Percentiles rank a stretch among this genome's conserved stretches.
Conservation (phyloP, 768 basidiomycete genomes). For the Lepiota subincarnata region DNA sequence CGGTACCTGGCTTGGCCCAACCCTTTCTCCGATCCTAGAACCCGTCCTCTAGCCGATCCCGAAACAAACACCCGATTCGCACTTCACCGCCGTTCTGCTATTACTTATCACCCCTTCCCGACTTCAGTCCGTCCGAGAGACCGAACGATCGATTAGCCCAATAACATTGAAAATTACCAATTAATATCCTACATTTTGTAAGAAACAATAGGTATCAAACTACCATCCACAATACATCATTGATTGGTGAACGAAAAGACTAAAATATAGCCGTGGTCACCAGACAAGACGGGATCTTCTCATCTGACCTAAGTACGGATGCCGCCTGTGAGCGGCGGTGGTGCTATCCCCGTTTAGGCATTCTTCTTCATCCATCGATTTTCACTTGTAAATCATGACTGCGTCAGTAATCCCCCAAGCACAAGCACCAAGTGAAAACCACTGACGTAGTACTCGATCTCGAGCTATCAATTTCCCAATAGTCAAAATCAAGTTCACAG, state of each 20-base stretch:
- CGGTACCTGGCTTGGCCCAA: background rate
- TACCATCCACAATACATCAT: background rate
- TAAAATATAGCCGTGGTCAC: slow-evolving; percentile 9
- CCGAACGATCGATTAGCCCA: background rate
- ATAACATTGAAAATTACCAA: background rate
- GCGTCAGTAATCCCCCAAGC: background rate
- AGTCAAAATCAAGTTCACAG: background rate
- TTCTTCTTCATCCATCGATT: background rate
- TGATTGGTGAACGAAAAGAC: background rate
- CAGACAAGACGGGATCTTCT: background rate
- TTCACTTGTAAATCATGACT: slow-evolving; percentile 6
- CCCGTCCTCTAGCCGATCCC: background rate
- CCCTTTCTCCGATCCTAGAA: slow-evolving; percentile 1
- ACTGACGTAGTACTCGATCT: slow-evolving; percentile 92
- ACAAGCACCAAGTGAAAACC: slow-evolving; percentile 12
- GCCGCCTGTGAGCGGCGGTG: slow-evolving; percentile 5
- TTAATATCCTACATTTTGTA: slow-evolving; percentile 3
- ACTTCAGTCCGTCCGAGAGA: background rate
- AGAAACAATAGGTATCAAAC: background rate
- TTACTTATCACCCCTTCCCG: background rate
- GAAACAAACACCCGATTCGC: background rate
- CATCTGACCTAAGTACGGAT: background rate
- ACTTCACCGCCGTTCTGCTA: too few relatives aligned
- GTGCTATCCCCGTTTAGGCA: background rate
- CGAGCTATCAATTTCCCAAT: slow-evolving; percentile 53